Conservation (phyloP, 1,139 yeast genomes). For the Kodamaea suecica region DNA sequence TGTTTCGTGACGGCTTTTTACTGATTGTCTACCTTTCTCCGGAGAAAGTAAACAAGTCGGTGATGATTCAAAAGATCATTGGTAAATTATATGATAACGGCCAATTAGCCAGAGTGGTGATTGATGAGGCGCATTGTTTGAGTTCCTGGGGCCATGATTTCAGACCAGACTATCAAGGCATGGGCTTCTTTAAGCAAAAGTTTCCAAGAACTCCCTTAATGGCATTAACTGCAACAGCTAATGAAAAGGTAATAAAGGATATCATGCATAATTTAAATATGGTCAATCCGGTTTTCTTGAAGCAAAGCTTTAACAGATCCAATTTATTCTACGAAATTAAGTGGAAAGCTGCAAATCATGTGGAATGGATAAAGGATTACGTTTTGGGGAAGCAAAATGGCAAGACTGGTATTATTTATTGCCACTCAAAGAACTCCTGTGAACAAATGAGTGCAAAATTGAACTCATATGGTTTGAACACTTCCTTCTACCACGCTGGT, state of each 20-base stretch:
- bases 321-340: slow-evolving; percentile 78
- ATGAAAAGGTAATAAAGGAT: slow-evolving; percentile 84
- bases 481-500: slow-evolving; percentile 91
- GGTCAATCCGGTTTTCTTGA: slow-evolving; percentile 51
- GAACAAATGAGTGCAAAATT: slow-evolving; percentile 74
- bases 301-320: slow-evolving; percentile 85
- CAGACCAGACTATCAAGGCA: slow-evolving; percentile 88
- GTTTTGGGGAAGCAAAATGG: slow-evolving; percentile 51
- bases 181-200: slow-evolving; percentile 66
- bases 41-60: slow-evolving; percentile 85
- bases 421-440: slow-evolving; percentile 86
- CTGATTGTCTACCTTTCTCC: slow-evolving; percentile 89
- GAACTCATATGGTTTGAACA: slow-evolving; percentile 55
- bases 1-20: slow-evolving; percentile 62
- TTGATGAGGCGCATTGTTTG: slow-evolving; percentile 98
- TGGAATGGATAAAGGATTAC: slow-evolving; percentile 59
- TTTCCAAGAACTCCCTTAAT: slow-evolving; percentile 85
- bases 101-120: slow-evolving; percentile 78
- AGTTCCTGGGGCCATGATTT: slow-evolving; percentile 99
- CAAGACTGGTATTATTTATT: slow-evolving; percentile 86
- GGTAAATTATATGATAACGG: slow-evolving; percentile 51
- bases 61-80: slow-evolving; percentile 64
- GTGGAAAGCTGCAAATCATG: slow-evolving; percentile 55
- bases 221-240: slow-evolving; percentile 98
- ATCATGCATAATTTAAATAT: slow-evolving; percentile 71